A percentile compares a stretch with the other conserved stretches of the same genome.
Conservation (phyloP, 345 rosid species). For the Barbarea vulgaris region DNA sequence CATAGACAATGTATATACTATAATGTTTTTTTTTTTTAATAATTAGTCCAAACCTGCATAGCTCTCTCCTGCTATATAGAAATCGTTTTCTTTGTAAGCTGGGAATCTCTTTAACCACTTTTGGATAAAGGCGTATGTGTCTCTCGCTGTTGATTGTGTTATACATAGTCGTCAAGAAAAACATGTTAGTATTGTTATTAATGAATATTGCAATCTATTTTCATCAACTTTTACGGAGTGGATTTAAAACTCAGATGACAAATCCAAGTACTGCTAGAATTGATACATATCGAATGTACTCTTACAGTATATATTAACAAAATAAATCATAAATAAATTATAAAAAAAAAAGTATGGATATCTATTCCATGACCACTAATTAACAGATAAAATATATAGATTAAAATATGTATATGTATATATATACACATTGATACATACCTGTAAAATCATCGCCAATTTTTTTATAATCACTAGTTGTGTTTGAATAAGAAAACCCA, state of each 20-base stretch:
- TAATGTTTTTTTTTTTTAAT: background rate
- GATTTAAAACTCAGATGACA: background rate
- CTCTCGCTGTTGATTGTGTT: constrained; percentile 55
- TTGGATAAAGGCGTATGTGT: constrained; percentile 70
- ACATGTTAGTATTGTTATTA: background rate
- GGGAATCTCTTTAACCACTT: constrained; percentile 82
- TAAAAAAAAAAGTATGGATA: too few relatives aligned
- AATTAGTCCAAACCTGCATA: constrained; percentile 65
- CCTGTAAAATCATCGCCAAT: constrained; percentile 84
- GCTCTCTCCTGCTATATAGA: constrained; percentile 95
- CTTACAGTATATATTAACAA: too few relatives aligned
- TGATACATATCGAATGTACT: too few relatives aligned
- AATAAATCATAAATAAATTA: too few relatives aligned
- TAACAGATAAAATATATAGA: background rate
- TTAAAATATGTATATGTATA: background rate
- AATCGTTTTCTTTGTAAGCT: constrained; percentile 49
- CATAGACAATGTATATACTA: background rate
- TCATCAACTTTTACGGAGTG: background rate
- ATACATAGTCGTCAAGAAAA: background rate
- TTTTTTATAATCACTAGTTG: constrained; percentile 56
- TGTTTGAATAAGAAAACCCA: constrained; percentile 92
- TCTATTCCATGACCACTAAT: background rate
- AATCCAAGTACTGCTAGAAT: background rate
- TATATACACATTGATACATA: constrained; percentile 27
- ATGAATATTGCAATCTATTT: background rate